A percentile compares a stretch with the other conserved stretches of the same genome.
Conservation (phyloP, 2,329 filamentous ascomycete species). For the Microcyclosporella mali region DNA sequence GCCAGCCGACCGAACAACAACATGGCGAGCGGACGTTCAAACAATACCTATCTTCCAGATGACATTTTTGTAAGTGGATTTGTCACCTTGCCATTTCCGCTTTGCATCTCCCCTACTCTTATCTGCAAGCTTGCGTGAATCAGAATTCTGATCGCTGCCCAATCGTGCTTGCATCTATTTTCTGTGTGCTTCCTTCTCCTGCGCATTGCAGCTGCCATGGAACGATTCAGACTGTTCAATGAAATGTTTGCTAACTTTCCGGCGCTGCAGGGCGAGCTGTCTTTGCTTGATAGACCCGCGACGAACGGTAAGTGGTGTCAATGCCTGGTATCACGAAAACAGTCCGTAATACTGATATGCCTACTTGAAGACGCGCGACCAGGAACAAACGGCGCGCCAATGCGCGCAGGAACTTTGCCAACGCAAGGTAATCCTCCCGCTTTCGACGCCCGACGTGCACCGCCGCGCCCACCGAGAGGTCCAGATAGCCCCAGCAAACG, state of each 20-base stretch:
- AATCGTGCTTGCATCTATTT: conserved; percentile 2
- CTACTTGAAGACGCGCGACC: conserved; percentile 3
- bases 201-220: conserved; percentile 28
- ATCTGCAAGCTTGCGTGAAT: conserved; percentile 18
- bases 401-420: conserved; percentile 39
- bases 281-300: conserved; percentile 54
- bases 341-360: neutral
- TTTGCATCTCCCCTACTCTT: conserved; percentile 15
- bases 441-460: conserved; percentile 38
- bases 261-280: conserved; percentile 57
- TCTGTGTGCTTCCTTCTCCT: conserved; percentile 4
- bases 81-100: conserved; percentile 8
- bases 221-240: conserved; percentile 36
- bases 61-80: conserved; percentile 67
- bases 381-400: conserved; percentile 33
- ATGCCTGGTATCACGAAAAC: too few relatives aligned
- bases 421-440: conserved; percentile 54
- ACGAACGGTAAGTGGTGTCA: conserved; percentile 30
- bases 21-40: conserved; percentile 1
- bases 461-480: conserved; percentile 37
- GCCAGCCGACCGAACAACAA: conserved; percentile 17
- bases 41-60: conserved; percentile 49
- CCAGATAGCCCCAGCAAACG: conserved; percentile 36
- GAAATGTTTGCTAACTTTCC: conserved; percentile 40
- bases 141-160: conserved; percentile 7